Evolutionary conservation across 169 alveolate genomes (phyloP).

Genomic region (Babesia gibsoni): DNA sequence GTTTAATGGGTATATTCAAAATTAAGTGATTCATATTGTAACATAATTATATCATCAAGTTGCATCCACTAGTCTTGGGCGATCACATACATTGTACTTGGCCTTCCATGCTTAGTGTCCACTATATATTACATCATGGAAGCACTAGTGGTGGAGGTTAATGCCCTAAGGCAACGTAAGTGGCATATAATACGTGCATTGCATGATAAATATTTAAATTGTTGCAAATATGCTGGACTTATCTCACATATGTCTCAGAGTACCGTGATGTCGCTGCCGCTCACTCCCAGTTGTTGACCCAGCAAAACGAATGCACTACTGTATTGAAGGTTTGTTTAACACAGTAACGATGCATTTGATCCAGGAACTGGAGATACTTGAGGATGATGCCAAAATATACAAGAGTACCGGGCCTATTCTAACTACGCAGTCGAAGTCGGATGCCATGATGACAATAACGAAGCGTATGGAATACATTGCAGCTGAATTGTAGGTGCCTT

Average conservation of each 20-base stretch:
- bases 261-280: conserved; percentile 49
- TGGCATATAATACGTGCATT: too few species aligned
- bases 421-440: conserved; percentile 49
- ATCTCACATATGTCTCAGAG: conserved; percentile 20
- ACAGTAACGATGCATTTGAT: background rate
- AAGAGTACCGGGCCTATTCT: conserved; percentile 62
- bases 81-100: too few species aligned
- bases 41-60: too few species aligned
- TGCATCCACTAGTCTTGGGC: too few species aligned
- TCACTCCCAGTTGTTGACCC: conserved; percentile 60
- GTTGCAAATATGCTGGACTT: too few species aligned
- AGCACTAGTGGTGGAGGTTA: conserved; percentile 43
- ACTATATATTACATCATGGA: conserved; percentile 23
- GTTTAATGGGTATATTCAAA: too few species aligned
- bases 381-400: conserved; percentile 56
- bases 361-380: conserved; percentile 54
- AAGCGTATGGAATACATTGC: conserved; percentile 62
- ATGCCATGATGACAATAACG: conserved; percentile 50
- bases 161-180: conserved; percentile 48
- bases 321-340: conserved; percentile 33
- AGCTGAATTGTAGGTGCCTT: conserved; percentile 31
- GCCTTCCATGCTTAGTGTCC: too few species aligned
- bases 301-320: conserved; percentile 48
- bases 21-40: too few species aligned
- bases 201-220: too few species aligned